Conservation (phyloP, 1,139 yeast genomes). For the Candida pseudoviswanathii region DNA sequence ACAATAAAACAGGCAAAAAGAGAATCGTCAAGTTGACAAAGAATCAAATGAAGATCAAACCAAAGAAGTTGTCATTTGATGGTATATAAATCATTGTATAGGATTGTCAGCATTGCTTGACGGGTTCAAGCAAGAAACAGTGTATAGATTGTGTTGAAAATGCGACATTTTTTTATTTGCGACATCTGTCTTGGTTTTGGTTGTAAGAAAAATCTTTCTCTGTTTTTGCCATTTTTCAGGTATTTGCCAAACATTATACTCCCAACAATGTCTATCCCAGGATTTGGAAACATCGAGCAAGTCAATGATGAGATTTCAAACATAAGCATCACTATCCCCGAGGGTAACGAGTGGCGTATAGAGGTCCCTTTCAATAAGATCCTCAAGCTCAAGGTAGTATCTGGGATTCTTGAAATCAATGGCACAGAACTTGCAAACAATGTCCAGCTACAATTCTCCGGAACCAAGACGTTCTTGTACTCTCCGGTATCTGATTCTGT, state of each 20-base stretch:
- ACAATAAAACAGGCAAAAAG: conserved; percentile 42
- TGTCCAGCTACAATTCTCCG: conserved; percentile 62
- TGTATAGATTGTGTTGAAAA: neutral
- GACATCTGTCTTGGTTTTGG: no score
- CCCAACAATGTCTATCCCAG: conserved; percentile 25
- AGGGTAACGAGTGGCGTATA: conserved; percentile 79
- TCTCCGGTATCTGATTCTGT: conserved; percentile 54
- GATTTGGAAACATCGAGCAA: conserved; percentile 19
- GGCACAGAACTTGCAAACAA: conserved; percentile 90
- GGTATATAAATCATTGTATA: neutral
- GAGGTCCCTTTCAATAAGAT: conserved; percentile 66
- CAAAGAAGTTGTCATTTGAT: conserved; percentile 33
- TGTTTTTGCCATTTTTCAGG: neutral
- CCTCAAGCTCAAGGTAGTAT: conserved; percentile 54
- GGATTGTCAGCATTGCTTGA: neutral
- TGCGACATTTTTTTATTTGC: neutral
- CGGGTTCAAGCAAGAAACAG: conserved; percentile 3
- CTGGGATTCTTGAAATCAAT: conserved; percentile 85
- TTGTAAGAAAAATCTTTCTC: no score
- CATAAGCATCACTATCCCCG: conserved; percentile 32
- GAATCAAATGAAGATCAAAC: conserved; percentile 40
- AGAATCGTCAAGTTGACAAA: conserved; percentile 35
- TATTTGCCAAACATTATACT: neutral
- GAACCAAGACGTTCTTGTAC: conserved; percentile 57
- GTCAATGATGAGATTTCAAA: conserved; percentile 6